These are phyloP conservation scores for Solanum peruvianum DNA, from an alignment of 257 asterid genomes.

Conservation along the genomic window DNA sequence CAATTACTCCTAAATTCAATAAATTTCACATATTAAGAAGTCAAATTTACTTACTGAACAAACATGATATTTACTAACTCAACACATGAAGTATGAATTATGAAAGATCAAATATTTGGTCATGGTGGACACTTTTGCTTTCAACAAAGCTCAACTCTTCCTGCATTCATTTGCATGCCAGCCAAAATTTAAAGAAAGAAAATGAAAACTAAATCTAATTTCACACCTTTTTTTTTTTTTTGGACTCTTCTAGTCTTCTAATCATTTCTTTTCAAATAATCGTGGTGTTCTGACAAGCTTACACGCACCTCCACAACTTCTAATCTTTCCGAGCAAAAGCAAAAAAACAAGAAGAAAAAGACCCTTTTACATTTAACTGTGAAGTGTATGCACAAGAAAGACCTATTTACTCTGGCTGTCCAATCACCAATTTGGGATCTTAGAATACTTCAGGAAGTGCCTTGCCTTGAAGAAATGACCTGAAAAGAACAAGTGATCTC, in stretches of 20 bases:
- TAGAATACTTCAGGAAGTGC: slow-evolving; percentile 41
- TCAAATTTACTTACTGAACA: neutral
- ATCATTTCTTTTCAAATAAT: neutral
- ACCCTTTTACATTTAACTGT: neutral
- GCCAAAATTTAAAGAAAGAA: neutral
- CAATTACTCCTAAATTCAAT: neutral
- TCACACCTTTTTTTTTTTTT: neutral
- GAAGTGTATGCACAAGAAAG: neutral
- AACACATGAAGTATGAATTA: neutral
- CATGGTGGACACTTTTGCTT: neutral
- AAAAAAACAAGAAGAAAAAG: neutral
- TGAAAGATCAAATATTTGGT: neutral
- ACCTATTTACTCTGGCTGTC: slow-evolving; percentile 1
- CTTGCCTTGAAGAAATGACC: slow-evolving; percentile 44
- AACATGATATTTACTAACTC: neutral
- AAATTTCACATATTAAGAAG: neutral
- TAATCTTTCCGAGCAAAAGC: neutral
- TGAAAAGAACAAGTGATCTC: slow-evolving; percentile 55
- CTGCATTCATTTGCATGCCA: neutral
- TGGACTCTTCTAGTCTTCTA: neutral
- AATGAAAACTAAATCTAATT: neutral
- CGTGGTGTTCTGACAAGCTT: neutral
- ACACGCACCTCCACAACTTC: neutral
- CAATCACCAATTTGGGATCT: neutral
- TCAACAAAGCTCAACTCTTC: neutral